These are phyloP conservation scores for Neurospora sp. DNA, from an alignment of 495 filamentous ascomycete species.

Conservation along the genomic window DNA sequence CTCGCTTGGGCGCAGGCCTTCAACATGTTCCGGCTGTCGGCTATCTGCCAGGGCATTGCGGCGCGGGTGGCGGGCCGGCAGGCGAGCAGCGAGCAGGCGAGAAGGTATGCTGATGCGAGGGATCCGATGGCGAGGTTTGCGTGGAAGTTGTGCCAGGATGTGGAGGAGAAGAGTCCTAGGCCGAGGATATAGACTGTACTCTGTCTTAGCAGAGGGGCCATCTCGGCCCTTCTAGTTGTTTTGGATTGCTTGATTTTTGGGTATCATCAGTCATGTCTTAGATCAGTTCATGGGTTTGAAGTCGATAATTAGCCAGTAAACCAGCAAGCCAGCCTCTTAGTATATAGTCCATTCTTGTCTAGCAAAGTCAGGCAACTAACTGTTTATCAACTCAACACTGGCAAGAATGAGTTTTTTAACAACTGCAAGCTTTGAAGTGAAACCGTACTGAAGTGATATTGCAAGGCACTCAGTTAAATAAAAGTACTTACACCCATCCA, in stretches of 20 bases:
- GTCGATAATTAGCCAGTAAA: not conserved
- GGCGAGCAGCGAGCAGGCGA: slow-evolving; percentile 78
- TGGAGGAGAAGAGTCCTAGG: not conserved
- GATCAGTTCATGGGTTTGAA: not conserved
- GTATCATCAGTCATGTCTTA: not conserved
- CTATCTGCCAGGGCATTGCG: slow-evolving; percentile 92
- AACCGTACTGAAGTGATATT: not conserved
- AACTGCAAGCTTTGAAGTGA: not conserved
- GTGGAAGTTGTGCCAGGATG: slow-evolving; percentile 45
- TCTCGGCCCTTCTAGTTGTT: not conserved
- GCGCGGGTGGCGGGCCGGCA: slow-evolving; percentile 75
- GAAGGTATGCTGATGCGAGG: slow-evolving; percentile 55
- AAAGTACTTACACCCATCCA: not conserved
- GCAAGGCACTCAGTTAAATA: not conserved
- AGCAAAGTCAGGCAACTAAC: not conserved
- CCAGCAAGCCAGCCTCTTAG: not conserved
- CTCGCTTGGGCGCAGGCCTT: slow-evolving; percentile 60
- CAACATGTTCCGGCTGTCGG: slow-evolving; percentile 50
- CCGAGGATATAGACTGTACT: not conserved
- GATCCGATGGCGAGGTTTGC: slow-evolving; percentile 61
- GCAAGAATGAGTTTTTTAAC: not conserved
- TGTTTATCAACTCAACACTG: not conserved
- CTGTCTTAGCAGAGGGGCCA: not conserved
- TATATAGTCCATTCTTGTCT: not conserved
- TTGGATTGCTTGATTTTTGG: not conserved